Evolutionary conservation across 345 rosid species (phyloP), one percentile per base, ranked within the genome.

Genomic region (Eucalyptus rudis): DNA sequence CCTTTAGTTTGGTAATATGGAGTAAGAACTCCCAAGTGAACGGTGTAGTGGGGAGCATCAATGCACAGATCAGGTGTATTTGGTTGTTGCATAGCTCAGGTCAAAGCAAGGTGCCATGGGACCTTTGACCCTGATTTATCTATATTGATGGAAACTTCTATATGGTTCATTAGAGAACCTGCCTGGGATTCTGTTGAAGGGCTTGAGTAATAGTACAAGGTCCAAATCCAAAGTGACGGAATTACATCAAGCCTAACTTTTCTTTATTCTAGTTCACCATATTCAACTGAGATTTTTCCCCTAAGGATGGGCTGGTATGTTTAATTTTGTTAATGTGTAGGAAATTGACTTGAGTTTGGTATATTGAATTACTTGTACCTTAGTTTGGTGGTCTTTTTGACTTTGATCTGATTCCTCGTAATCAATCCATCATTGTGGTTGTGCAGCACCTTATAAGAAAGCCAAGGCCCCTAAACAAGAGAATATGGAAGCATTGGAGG

Each of bases 401-500:
- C 86, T 59, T 80, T 36, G 64, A 58, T 62, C 29, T 92, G 86
- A 87, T 87, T 84, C 88, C 62, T 90, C 9, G 22, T 68, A 68
- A 68, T 68, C 80, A 31, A 91, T 86, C 51, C 68, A 44, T 86
- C 90, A 15, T 43, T 87, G 31, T 88, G 84, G 87, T 87, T 36
- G 86, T 52, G 86, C 92, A 94, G 96, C 92, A 87, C 86, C 90
- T 86, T 90, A 93, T 62, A 93, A 95, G 91, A 95, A 92, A 92
- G 50, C 88, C 93, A 96, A 95, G 92, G 92, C 92, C 68, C 87
- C 92, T 71, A 93, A 93, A 91, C 93, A 90, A 91, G 96, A 94
- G 33, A 76, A 85, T n/a, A 91, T 90, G 49, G 96, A 93, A 91
- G 92, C 93, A 88, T 86, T 92, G 91, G 97, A 94, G 90, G 98